Conservation (phyloP, 352 stramenopile genomes). For the Plasmopara viticola region DNA sequence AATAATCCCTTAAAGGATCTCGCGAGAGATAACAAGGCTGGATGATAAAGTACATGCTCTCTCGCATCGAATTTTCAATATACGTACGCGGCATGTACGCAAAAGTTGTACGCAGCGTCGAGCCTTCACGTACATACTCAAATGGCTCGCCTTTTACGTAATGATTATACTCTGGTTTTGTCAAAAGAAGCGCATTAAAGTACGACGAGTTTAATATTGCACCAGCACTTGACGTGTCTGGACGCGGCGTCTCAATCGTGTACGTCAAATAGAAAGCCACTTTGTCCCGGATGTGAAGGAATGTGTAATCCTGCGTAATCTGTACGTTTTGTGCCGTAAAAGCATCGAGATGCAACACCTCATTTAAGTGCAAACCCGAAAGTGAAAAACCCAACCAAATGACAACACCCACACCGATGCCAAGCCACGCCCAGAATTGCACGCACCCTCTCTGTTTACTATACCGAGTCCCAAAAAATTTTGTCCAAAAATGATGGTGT, state of each 20-base stretch:
- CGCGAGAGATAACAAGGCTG: conserved; percentile 44
- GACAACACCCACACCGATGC: conserved; percentile 29
- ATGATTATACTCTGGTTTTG: conserved; percentile 44
- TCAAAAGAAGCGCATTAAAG: conserved; percentile 53
- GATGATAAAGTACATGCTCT: conserved; percentile 56
- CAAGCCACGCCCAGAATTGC: conserved; percentile 28
- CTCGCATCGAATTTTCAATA: conserved; percentile 39
- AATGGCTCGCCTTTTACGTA: conserved; percentile 50
- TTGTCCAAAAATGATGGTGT: conserved; percentile 38
- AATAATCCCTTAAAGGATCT: conserved; percentile 33
- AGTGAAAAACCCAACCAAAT: conserved; percentile 23
- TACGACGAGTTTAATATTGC: conserved; percentile 20
- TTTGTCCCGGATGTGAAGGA: conserved; percentile 47
- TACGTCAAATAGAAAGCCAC: conserved; percentile 53
- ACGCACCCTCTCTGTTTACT: conserved; percentile 23
- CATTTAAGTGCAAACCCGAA: conserved; percentile 35
- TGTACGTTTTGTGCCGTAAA: conserved; percentile 45
- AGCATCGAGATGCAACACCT: conserved; percentile 59
- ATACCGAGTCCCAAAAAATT: conserved; percentile 36
- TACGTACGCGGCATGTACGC: conserved; percentile 37
- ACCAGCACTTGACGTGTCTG: conserved; percentile 6
- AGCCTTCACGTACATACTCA: conserved; percentile 34
- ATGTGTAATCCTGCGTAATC: conserved; percentile 45
- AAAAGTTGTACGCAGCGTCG: conserved; percentile 41
- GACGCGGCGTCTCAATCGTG: conserved; percentile 26